A percentile compares a stretch with the other conserved stretches of the same genome.
Evolutionary conservation across 1,139 yeast species (phyloP).

Genomic region (Hyphopichia buzzinii): DNA sequence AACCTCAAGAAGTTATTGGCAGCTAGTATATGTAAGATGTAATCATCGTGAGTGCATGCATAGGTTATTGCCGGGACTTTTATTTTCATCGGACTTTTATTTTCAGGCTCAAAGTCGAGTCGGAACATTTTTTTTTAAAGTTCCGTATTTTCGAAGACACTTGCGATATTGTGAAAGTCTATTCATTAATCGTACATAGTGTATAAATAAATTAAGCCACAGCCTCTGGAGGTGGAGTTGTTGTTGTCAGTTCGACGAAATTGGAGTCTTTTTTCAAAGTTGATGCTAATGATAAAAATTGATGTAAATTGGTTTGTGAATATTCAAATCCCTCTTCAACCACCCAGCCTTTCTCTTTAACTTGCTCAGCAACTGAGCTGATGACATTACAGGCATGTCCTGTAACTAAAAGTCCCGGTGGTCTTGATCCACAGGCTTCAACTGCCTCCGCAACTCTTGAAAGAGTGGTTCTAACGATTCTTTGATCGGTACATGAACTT

Average conservation of each 20-base stretch:
- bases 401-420: conserved; percentile 86
- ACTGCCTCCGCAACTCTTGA: conserved; percentile 68
- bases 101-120: no score
- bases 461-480: conserved; percentile 75
- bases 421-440: conserved; percentile 81
- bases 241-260: neutral
- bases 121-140: no score
- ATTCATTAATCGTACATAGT: no score
- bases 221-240: neutral
- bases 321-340: conserved; percentile 58
- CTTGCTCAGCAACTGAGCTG: conserved; percentile 17
- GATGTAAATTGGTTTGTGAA: conserved; percentile 7
- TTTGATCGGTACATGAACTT: conserved; percentile 91
- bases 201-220: no score
- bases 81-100: no score
- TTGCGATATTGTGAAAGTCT: no score
- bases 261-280: conserved; percentile 1
- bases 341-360: conserved; percentile 39
- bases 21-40: no score
- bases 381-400: conserved; percentile 78
- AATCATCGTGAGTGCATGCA: no score
- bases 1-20: no score
- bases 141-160: no score
- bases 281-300: conserved; percentile 2
- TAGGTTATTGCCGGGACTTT: no score